phyloP scores from a whole-genome alignment of 768 basidiomycete genomes.

The Neoboletus brunneissimus region DNA sequence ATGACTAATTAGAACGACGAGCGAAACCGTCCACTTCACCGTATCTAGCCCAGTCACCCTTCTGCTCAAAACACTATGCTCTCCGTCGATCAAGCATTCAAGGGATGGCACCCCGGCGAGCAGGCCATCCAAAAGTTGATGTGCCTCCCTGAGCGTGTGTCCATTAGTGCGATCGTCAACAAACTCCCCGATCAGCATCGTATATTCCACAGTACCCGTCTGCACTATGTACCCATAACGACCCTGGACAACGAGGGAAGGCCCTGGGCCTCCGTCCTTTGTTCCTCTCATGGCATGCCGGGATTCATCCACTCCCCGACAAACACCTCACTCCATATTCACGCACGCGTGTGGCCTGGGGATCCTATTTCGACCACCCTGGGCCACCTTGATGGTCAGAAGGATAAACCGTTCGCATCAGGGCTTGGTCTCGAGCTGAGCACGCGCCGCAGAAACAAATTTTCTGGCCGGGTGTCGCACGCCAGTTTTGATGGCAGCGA shows the following conservation, averaged over 20 bases:
- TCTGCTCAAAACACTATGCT: neutral
- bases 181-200: slow-evolving; percentile 33
- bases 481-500: slow-evolving; percentile 29
- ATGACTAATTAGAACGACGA: neutral
- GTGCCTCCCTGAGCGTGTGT: slow-evolving; percentile 22
- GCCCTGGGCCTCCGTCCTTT: slow-evolving; percentile 35
- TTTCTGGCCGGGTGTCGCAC: slow-evolving; percentile 47
- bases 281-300: slow-evolving; percentile 24
- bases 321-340: slow-evolving; percentile 20
- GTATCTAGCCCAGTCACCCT: neutral
- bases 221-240: slow-evolving; percentile 32
- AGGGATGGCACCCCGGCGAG: slow-evolving; percentile 45
- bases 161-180: slow-evolving; percentile 22
- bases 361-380: slow-evolving; percentile 50
- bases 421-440: slow-evolving; percentile 60
- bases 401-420: slow-evolving; percentile 39
- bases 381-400: slow-evolving; percentile 4
- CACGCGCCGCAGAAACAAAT: slow-evolving; percentile 60
- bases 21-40: too few relatives aligned
- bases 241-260: slow-evolving; percentile 31
- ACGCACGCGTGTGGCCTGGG: slow-evolving; percentile 37
- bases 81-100: slow-evolving; percentile 20
- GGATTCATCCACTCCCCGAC: slow-evolving; percentile 30
- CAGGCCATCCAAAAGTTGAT: slow-evolving; percentile 26
- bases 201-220: slow-evolving; percentile 29